Evolutionary conservation across 1,284 basidiomycete species (phyloP), one percentile per base, ranked within the genome.

Genomic region (Moniliella sp.): DNA sequence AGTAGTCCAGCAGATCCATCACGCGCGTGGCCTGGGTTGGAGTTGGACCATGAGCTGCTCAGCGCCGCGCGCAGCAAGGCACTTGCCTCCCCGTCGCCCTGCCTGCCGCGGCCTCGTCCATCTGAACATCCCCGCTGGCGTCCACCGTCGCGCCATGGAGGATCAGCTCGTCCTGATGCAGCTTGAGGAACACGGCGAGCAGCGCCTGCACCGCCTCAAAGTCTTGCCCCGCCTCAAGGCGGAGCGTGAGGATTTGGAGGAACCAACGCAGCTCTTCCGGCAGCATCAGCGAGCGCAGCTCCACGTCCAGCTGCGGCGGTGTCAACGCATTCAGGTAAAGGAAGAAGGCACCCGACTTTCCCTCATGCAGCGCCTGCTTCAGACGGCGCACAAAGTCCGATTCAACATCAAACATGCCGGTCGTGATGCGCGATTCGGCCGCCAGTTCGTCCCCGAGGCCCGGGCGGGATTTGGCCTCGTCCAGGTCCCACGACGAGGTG

Each of bases 141-240:
- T 50, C 52, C 26, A 15, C 13, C 16, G 15, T 18, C 15, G 16
- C 25, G 11, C 34, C 34, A 17, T 81, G 79, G 57, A 64, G 67
- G 18, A 83, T 67, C 18, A 93, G 64, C 1, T 75, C 65, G 37
- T 94, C 84, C 1, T 75, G 75, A 54, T 97, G 86, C 34, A 82
- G 69, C 12, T 71, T 70, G 15, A 94, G 63, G 60, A 91, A 80
- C 1, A 88, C 76, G 39, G 70, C 73, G 45, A 86, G 69, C 57
- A 88, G 68, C 0, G 84, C 74, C 62, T 97, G 84, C 2, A 93
- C 78, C 5, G 82, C 84, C 62, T 99, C 88, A 53, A 88, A 97
- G 62, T 99, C 88, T 31, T 73, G 71, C 48, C 76, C 78, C 11
- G 76, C 77, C 26, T 62, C 61, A 15, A 97, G 66, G 2, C 88